These are phyloP conservation scores for Dendrocalamus latiflorus DNA, from an alignment of 202 grass and related monocot species.

Conservation along the genomic window DNA sequence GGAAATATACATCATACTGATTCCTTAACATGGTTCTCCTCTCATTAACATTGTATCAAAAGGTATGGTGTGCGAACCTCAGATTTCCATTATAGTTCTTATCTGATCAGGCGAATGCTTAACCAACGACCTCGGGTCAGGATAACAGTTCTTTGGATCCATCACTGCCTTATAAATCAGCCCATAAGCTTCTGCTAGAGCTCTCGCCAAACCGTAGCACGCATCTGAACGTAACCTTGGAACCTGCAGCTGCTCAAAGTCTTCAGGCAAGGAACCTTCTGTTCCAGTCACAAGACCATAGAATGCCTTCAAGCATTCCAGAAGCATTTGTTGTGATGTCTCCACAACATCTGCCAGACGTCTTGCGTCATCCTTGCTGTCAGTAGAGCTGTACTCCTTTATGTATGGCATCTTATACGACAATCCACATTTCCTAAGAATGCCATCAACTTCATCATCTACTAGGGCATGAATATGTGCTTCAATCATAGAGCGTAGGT, in stretches of 20 bases:
- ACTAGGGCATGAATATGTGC: slow-evolving; percentile 53
- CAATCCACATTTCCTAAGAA: slow-evolving; percentile 65
- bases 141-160: slow-evolving; percentile 83
- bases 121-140: slow-evolving; percentile 67
- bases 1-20: slow-evolving; percentile 11
- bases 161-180: slow-evolving; percentile 67
- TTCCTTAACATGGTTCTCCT: slow-evolving; percentile 4
- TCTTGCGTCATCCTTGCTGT: slow-evolving; percentile 21
- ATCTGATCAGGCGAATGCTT: slow-evolving; percentile 92
- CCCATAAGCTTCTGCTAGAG: slow-evolving; percentile 64
- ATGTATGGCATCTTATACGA: slow-evolving; percentile 76
- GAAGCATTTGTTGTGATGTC: slow-evolving; percentile 55
- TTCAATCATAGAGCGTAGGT: slow-evolving; percentile 63
- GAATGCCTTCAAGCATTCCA: slow-evolving; percentile 84
- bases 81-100: slow-evolving; percentile 90
- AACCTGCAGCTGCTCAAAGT: slow-evolving; percentile 87
- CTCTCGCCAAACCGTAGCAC: slow-evolving; percentile 53
- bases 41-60: slow-evolving; percentile 14
- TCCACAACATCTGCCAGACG: slow-evolving; percentile 63
- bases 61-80: slow-evolving; percentile 18
- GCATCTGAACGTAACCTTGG: slow-evolving; percentile 77
- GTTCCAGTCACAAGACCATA: slow-evolving; percentile 67
- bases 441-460: slow-evolving; percentile 65
- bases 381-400: slow-evolving; percentile 38
- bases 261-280: slow-evolving; percentile 88